A percentile compares a stretch with the other conserved stretches of the same genome.
These are phyloP conservation scores for Phylloporus arenicola DNA, from an alignment of 768 basidiomycete species.

Conservation along the genomic window DNA sequence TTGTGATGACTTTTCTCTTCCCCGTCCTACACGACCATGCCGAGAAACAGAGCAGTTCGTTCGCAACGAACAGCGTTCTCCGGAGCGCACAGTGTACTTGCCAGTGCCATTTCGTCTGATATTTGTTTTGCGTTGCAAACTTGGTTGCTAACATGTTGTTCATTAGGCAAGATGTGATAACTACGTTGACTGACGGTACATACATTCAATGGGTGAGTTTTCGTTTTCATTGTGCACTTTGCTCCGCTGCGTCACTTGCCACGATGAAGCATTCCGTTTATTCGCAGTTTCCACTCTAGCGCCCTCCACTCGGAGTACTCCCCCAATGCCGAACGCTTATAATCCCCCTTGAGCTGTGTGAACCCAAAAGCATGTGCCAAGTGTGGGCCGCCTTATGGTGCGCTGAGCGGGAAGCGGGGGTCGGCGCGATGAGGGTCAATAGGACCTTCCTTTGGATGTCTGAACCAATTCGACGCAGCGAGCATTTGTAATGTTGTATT, in stretches of 20 bases:
- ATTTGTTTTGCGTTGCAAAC: not conserved
- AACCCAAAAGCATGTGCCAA: slow-evolving; percentile 62
- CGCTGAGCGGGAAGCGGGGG: slow-evolving; percentile 73
- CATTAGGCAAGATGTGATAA: not conserved
- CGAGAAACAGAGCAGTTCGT: slow-evolving; percentile 76
- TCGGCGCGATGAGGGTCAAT: slow-evolving; percentile 62
- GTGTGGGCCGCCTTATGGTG: slow-evolving; percentile 64
- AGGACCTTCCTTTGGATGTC: slow-evolving; percentile 90
- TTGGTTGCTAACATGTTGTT: slow-evolving; percentile 12
- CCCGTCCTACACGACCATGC: slow-evolving; percentile 89
- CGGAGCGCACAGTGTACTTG: slow-evolving; percentile 71
- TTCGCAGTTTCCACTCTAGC: slow-evolving; percentile 87
- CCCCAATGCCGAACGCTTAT: slow-evolving; percentile 64
- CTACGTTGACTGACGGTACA: not conserved
- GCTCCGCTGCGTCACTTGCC: slow-evolving; percentile 18
- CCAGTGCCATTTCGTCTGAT: slow-evolving; percentile 87
- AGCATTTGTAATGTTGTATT: not conserved
- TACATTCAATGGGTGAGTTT: slow-evolving; percentile 20
- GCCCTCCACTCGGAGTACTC: slow-evolving; percentile 67
- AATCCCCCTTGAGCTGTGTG: slow-evolving; percentile 59
- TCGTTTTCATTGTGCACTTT: slow-evolving; percentile 1
- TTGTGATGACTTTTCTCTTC: slow-evolving; percentile 81
- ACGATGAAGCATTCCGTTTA: slow-evolving; percentile 62
- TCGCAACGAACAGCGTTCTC: slow-evolving; percentile 67
- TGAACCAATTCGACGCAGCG: slow-evolving; percentile 43